These are phyloP conservation scores for Acer negundo DNA, from an alignment of 345 rosid genomes.

Conservation along the genomic window DNA sequence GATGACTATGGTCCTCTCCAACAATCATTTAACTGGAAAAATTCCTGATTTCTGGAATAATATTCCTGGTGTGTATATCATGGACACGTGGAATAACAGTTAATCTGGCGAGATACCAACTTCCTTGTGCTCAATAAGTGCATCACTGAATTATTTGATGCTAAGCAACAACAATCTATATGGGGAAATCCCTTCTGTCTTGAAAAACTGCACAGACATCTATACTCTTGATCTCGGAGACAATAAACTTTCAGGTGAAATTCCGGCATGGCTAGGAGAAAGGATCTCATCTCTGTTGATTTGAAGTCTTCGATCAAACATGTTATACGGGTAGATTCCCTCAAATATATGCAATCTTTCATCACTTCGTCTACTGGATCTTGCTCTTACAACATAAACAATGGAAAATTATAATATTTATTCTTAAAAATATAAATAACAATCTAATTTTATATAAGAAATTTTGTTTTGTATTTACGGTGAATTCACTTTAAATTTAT, in stretches of 20 bases:
- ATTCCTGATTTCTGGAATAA: constrained; percentile 5
- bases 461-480: too few species aligned
- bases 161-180: constrained; percentile 3
- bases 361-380: constrained; percentile 21
- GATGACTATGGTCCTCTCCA: not conserved
- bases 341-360: not conserved
- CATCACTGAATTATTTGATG: not conserved
- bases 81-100: not conserved
- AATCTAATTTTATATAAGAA: too few species aligned
- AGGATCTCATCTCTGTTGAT: not conserved
- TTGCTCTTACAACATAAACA: constrained; percentile 18
- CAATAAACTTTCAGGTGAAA: constrained; percentile 12
- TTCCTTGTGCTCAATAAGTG: not conserved
- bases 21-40: not conserved
- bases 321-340: constrained; percentile 9
- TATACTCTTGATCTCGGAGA: constrained; percentile 13
- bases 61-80: not conserved
- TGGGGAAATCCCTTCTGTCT: not conserved
- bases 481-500: too few species aligned
- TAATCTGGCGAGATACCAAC: not conserved
- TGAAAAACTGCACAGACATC: constrained; percentile 14
- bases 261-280: constrained; percentile 23
- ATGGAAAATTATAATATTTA: too few species aligned
- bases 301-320: constrained; percentile 12
- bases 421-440: too few species aligned